Conservation (phyloP, 78 protist genomes). For the Chrysochromulina tobinii region DNA sequence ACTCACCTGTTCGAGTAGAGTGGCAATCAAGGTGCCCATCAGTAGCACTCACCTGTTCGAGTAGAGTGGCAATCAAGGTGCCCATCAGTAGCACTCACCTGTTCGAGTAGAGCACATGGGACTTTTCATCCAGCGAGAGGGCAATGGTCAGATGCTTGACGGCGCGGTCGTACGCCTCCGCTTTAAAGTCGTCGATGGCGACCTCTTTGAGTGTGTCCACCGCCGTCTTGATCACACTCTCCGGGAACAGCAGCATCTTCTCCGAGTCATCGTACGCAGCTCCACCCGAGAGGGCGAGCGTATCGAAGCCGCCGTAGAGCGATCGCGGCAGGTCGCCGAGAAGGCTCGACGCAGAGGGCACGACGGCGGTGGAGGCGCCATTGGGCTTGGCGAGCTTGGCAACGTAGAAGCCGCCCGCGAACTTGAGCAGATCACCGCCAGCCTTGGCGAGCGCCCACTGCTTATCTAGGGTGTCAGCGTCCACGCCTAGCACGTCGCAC, state of each 20-base stretch:
- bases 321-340: neutral
- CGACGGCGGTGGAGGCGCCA: neutral
- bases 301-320: neutral
- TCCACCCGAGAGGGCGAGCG: neutral
- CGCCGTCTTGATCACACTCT: neutral
- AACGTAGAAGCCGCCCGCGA: conserved; percentile 56
- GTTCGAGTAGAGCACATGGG: conserved; percentile 1
- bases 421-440: conserved; percentile 31
- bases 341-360: neutral
- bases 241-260: conserved; percentile 15
- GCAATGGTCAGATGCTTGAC: neutral
- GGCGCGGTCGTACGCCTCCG: conserved; percentile 16
- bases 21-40: too few species aligned
- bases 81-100: neutral
- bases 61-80: neutral
- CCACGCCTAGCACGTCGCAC: conserved; percentile 1
- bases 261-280: neutral
- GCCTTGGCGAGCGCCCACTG: conserved; percentile 1
- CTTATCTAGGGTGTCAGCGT: neutral
- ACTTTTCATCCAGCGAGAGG: neutral
- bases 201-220: conserved; percentile 7
- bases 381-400: neutral
- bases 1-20: too few species aligned
- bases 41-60: neutral
- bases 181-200: neutral